Evolutionary conservation across 805 yeast genomes (phyloP), one percentile per base, ranked within the genome.

Genomic region (Candida loeiensis): DNA sequence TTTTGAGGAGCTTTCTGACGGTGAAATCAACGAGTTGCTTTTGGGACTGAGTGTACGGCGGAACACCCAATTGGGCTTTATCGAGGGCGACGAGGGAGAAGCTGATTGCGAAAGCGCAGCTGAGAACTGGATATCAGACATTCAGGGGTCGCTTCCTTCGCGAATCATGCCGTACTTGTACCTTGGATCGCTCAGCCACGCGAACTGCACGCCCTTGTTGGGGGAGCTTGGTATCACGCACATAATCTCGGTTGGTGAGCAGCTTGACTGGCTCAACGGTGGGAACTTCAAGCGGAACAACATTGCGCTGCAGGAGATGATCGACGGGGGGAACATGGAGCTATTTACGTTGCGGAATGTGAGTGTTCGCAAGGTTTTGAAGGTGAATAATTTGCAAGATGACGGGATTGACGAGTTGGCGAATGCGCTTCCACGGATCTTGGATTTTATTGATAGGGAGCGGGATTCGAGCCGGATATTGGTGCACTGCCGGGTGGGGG

Each of bases 401-500:
- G 96, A 91, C 59, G 97, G 98, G 1, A 81, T 85, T 34, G 96
- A 90, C 45, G 80, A 85, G 41, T 64, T 90, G 36, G 71, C 83
- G 0, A 63, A 64, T 26, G 74, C 83, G 3, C 66, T 90, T 32
- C 78, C 80, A 11, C 71, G 72, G 28, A 80, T 90, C 16, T 64
- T 91, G 29, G 66, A 74, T 1, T 86, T 79, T 53, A 76, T 89
- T 37, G 83, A 85, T 39, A 74, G 56, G 29, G 51, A 47, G 31
- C 41, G 45, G 21, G 66, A 61, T 4, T 40, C 50, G 14, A 53
- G 61, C 20, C 61, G 47, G 48, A 64, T 67, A 14, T 67, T 91
- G 45, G 90, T 91, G 8, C 98, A 91, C 59, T 91, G 98, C 53
- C 85, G 95, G 55, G 97, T 88, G 35, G 98, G 98, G 0, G 98